Evolutionary conservation across 2,329 filamentous ascomycete species (phyloP).

Genomic region (Arthrobotrys pseudoclavata): DNA sequence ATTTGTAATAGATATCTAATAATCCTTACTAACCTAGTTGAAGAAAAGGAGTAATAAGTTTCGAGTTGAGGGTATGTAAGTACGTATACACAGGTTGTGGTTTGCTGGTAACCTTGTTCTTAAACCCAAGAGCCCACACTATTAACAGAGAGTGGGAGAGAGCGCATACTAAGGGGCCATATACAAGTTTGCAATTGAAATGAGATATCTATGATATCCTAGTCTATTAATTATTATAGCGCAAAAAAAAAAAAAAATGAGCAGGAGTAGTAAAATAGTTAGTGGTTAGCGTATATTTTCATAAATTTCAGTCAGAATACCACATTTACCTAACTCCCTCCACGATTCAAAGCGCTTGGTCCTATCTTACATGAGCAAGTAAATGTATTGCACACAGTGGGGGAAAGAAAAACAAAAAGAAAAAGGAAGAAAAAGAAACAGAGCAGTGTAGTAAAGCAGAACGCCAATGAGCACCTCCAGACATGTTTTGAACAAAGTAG

Average conservation of each 20-base stretch:
- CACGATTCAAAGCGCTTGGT: conserved; percentile 14
- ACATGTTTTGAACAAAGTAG: conserved; percentile 9
- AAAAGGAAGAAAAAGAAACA: not conserved
- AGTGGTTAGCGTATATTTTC: conserved; percentile 5
- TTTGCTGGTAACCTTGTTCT: no score
- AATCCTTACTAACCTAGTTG: no score
- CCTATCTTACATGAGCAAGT: conserved; percentile 46
- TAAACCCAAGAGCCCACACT: no score
- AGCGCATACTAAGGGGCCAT: no score
- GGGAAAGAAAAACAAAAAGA: not conserved
- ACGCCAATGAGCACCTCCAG: conserved; percentile 45
- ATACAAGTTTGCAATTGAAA: no score
- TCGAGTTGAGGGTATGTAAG: no score
- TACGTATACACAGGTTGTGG: no score
- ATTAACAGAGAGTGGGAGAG: no score
- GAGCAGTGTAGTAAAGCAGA: conserved; percentile 18
- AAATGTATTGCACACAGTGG: conserved; percentile 16
- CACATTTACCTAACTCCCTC: conserved; percentile 32
- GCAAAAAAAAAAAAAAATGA: not conserved
- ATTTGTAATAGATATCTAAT: no score
- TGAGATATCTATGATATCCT: no score
- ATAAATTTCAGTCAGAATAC: conserved; percentile 18
- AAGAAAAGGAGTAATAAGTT: no score
- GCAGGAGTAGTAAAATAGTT: not conserved
- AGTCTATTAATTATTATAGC: not conserved